A percentile compares a stretch with the other conserved stretches of the same genome.
Evolutionary conservation across 208 protist genomes (phyloP).

Genomic region (Trichomonas tenax): DNA sequence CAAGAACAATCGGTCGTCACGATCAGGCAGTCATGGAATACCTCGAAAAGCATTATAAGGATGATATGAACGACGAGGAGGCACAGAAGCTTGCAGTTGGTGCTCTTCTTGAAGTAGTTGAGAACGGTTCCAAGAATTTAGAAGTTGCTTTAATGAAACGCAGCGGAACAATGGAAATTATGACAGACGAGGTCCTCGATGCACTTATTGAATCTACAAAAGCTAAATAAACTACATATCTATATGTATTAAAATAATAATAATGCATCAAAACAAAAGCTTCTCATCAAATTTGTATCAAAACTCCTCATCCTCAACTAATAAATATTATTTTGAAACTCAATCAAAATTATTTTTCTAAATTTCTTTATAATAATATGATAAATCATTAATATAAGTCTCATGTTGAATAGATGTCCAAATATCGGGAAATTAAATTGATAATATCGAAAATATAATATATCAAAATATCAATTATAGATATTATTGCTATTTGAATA

Average conservation of each 20-base stretch:
- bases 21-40: conserved; percentile 93
- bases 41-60: conserved; percentile 92
- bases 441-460: too few species aligned
- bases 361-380: too few species aligned
- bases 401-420: too few species aligned
- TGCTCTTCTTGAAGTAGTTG: conserved; percentile 83
- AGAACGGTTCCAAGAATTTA: conserved; percentile 65
- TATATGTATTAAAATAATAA: background rate
- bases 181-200: conserved; percentile 44
- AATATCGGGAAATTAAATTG: too few species aligned
- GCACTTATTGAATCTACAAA: background rate
- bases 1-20: conserved; percentile 64
- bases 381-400: too few species aligned
- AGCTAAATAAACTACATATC: background rate
- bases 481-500: too few species aligned
- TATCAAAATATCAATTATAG: too few species aligned
- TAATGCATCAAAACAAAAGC: too few species aligned
- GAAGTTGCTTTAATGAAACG: conserved; percentile 47
- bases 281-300: too few species aligned
- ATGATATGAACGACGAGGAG: conserved; percentile 50
- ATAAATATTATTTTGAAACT: too few species aligned
- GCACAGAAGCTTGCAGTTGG: conserved; percentile 87
- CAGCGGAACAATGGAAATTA: conserved; percentile 32
- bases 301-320: too few species aligned
- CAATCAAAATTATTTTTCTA: too few species aligned